These are phyloP conservation scores for Sherardia arvensis DNA, from an alignment of 257 asterid genomes.

Conservation along the genomic window DNA sequence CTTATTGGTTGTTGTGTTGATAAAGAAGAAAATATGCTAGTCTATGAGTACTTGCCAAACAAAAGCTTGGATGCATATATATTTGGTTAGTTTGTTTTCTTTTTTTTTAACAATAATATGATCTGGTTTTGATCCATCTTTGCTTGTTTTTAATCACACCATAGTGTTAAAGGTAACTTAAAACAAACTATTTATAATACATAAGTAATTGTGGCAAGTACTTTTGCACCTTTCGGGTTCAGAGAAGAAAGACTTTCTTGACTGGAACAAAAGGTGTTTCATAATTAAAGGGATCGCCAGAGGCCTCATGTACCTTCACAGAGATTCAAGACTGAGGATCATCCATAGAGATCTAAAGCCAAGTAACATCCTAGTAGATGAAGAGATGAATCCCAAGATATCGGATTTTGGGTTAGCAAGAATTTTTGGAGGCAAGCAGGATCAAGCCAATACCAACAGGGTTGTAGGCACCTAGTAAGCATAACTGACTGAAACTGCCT, in stretches of 20 bases:
- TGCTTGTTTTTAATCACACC: neutral
- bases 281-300: neutral
- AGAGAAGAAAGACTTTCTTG: neutral
- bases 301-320: neutral
- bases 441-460: neutral
- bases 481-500: neutral
- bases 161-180: neutral
- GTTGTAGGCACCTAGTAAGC: neutral
- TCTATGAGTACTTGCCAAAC: slow-evolving; percentile 64
- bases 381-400: too few relatives aligned
- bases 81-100: slow-evolving; percentile 8
- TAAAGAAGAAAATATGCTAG: slow-evolving; percentile 34
- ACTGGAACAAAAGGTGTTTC: neutral
- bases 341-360: neutral
- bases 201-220: neutral
- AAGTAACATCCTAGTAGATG: neutral
- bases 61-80: slow-evolving; percentile 17
- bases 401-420: too few relatives aligned
- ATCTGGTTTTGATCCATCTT: neutral
- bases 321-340: neutral
- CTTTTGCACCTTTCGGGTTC: neutral
- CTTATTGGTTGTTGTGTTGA: slow-evolving; percentile 44
- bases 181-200: too few relatives aligned
- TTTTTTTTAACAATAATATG: too few relatives aligned
- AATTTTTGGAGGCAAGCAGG: neutral